A percentile compares a stretch with the other conserved stretches of the same genome.
phyloP scores from a whole-genome alignment of 2,329 filamentous ascomycete genomes.

The Sarocladium oryzae region DNA sequence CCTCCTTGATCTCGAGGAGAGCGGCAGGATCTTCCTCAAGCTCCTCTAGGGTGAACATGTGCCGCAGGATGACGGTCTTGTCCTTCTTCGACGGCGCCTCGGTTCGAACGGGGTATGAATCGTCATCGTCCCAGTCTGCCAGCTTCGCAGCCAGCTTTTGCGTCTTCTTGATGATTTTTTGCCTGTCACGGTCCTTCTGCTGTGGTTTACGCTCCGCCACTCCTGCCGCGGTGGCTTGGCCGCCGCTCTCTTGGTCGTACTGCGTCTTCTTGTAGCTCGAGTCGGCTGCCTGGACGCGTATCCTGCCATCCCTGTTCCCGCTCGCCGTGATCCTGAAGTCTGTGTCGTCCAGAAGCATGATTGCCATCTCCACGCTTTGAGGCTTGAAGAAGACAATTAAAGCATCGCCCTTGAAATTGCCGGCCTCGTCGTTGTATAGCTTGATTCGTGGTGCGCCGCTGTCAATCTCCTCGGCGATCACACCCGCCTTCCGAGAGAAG shows the following conservation, averaged over 20 bases:
- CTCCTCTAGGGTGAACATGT: slow-evolving; percentile 88
- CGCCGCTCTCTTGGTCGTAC: slow-evolving; percentile 43
- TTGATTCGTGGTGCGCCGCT: slow-evolving; percentile 84
- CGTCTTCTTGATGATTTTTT: slow-evolving; percentile 85
- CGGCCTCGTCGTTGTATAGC: slow-evolving; percentile 76
- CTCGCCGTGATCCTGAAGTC: slow-evolving; percentile 62
- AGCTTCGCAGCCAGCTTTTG: slow-evolving; percentile 88
- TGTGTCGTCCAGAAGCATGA: slow-evolving; percentile 73
- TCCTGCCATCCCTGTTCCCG: slow-evolving; percentile 54
- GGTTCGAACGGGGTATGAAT: slow-evolving; percentile 42
- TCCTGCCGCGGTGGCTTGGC: slow-evolving; percentile 21
- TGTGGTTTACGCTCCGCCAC: slow-evolving; percentile 31
- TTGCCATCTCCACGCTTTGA: slow-evolving; percentile 82
- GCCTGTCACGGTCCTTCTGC: slow-evolving; percentile 62
- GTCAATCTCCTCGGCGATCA: slow-evolving; percentile 92
- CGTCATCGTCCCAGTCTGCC: slow-evolving; percentile 92
- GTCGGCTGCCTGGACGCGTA: slow-evolving; percentile 80
- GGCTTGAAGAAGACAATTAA: slow-evolving; percentile 92
- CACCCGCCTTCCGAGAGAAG: slow-evolving; percentile 78
- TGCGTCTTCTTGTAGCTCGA: slow-evolving; percentile 85
- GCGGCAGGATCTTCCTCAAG: slow-evolving; percentile 78
- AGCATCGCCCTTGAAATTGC: slow-evolving; percentile 88
- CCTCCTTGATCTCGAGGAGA: slow-evolving; percentile 87
- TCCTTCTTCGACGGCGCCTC: slow-evolving; percentile 43
- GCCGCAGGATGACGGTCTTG: slow-evolving; percentile 78